These are phyloP conservation scores for Inosperma sp. DNA, from an alignment of 768 basidiomycete genomes.

Conservation along the genomic window DNA sequence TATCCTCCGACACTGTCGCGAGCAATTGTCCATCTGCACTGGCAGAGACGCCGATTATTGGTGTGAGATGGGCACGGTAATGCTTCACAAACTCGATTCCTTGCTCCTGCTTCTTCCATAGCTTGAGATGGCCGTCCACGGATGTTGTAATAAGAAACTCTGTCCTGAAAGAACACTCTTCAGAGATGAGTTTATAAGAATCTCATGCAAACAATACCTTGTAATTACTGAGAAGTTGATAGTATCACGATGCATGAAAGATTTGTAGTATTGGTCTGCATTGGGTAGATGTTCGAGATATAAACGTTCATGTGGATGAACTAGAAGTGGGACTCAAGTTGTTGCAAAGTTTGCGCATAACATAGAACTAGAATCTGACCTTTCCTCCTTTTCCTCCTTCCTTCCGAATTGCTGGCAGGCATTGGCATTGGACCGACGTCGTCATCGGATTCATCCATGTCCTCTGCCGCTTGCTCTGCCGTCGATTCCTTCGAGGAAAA, in stretches of 20 bases:
- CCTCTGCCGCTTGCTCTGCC: slow-evolving; percentile 39
- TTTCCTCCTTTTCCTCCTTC: slow-evolving; percentile 68
- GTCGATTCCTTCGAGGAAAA: slow-evolving; percentile 23
- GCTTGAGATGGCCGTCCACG: slow-evolving; percentile 88
- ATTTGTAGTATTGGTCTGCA: slow-evolving; percentile 92
- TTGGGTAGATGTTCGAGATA: slow-evolving; percentile 91
- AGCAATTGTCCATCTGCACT: slow-evolving; percentile 91
- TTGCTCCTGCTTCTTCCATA: slow-evolving; percentile 98
- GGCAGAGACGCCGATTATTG: slow-evolving; percentile 74
- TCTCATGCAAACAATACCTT: slow-evolving; percentile 46
- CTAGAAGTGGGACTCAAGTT: slow-evolving; percentile 35
- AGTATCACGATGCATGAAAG: slow-evolving; percentile 95
- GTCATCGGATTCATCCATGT: slow-evolving; percentile 62
- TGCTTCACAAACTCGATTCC: slow-evolving; percentile 99
- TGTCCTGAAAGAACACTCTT: slow-evolving; percentile 50
- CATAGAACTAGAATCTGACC: slow-evolving; percentile 41
- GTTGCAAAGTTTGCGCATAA: slow-evolving; percentile 7
- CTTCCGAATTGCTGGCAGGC: slow-evolving; percentile 43
- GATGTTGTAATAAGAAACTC: slow-evolving; percentile 94
- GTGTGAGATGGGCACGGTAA: slow-evolving; percentile 85
- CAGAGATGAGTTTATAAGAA: background rate
- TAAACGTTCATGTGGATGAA: slow-evolving; percentile 88
- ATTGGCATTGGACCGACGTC: slow-evolving; percentile 90
- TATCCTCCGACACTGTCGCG: slow-evolving; percentile 89
- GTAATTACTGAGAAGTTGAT: slow-evolving; percentile 88